Evolutionary conservation across 768 basidiomycete genomes (phyloP).

Genomic region (Sutorius australiensis): DNA sequence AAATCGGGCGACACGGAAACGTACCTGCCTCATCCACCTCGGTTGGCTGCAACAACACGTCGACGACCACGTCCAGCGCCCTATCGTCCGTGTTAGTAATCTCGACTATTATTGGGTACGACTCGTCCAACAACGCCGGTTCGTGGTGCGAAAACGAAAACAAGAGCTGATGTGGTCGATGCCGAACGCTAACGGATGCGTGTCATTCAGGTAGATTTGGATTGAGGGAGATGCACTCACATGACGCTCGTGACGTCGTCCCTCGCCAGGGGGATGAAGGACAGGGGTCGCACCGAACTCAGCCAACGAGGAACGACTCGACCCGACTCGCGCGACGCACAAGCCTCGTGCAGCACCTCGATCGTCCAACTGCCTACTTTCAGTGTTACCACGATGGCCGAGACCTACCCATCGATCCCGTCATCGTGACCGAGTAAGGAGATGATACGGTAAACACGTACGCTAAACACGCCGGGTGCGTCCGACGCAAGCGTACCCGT

Average conservation of each 20-base stretch:
- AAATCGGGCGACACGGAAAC: constrained; percentile 15
- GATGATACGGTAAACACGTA: constrained; percentile 29
- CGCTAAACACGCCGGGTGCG: constrained; percentile 49
- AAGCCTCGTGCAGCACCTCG: constrained; percentile 53
- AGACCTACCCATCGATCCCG: constrained; percentile 17
- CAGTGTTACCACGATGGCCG: constrained; percentile 50
- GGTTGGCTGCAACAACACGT: constrained; percentile 76
- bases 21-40: constrained; percentile 70
- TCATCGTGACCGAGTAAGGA: background rate
- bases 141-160: constrained; percentile 55
- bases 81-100: constrained; percentile 71
- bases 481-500: constrained; percentile 55
- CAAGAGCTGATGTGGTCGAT: constrained; percentile 55
- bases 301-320: constrained; percentile 49
- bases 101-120: constrained; percentile 67
- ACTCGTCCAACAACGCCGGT: constrained; percentile 80
- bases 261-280: constrained; percentile 50
- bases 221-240: constrained; percentile 36
- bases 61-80: constrained; percentile 63
- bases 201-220: background rate
- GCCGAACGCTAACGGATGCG: constrained; percentile 47
- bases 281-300: constrained; percentile 47
- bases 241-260: constrained; percentile 42
- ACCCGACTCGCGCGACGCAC: constrained; percentile 33
- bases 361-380: constrained; percentile 65